A percentile compares a stretch with the other conserved stretches of the same genome.
Evolutionary conservation across 1,284 basidiomycete species (phyloP).

Genomic region (Pyrrhoderma noxium): DNA sequence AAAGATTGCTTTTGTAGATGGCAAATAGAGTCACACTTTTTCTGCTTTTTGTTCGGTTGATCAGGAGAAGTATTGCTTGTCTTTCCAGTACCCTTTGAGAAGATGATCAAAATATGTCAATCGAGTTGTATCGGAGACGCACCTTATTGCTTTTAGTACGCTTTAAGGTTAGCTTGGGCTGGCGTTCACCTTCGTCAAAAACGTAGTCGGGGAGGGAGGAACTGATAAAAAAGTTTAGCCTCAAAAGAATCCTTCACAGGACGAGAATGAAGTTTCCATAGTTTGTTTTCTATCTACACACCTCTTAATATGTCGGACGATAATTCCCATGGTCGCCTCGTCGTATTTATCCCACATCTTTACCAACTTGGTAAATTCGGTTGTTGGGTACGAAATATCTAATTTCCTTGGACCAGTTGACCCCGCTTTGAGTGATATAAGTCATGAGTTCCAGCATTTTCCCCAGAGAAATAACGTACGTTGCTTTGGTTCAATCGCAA

Average conservation of each 20-base stretch:
- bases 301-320: conserved; percentile 92
- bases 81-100: conserved; percentile 51
- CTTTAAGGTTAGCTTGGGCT: conserved; percentile 54
- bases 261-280: conserved; percentile 1
- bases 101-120: conserved; percentile 14
- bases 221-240: conserved; percentile 32
- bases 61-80: conserved; percentile 59
- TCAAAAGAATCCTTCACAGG: conserved; percentile 5
- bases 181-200: conserved; percentile 74
- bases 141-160: conserved; percentile 74
- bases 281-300: conserved; percentile 29
- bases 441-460: conserved; percentile 9
- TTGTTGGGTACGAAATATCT: conserved; percentile 96
- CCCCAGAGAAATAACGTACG: conserved; percentile 43
- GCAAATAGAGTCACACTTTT: conserved; percentile 14
- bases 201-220: conserved; percentile 74
- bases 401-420: conserved; percentile 70
- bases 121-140: conserved; percentile 25
- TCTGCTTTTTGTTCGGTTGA: conserved; percentile 64
- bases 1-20: background rate
- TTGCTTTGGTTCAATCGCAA: conserved; percentile 87
- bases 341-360: conserved; percentile 97
- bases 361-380: conserved; percentile 92
- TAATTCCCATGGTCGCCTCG: conserved; percentile 88
- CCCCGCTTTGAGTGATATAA: conserved; percentile 42